Evolutionary conservation across 2,329 filamentous ascomycete genomes (phyloP), one percentile per base, ranked within the genome.

Genomic region (Pyrenophora graminea): DNA sequence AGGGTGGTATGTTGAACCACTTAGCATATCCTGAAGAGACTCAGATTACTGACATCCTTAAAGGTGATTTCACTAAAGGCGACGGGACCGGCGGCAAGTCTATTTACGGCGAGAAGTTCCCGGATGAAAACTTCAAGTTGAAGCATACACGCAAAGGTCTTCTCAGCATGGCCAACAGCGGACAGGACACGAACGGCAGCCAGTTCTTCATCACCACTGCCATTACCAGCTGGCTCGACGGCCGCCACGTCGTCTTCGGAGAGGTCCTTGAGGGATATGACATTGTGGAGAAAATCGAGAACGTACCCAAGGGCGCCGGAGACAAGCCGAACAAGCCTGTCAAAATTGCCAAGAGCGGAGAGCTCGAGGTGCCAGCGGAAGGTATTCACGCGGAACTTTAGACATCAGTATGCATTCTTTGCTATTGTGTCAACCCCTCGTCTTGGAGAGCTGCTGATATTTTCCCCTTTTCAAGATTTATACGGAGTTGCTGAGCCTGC

Each of bases 121-220:
- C 84, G 61, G 90, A 95, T 69, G 90, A 95, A 86, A 94, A 93
- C 87, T 94, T 95, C 84, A 93, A 94, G 86, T 83, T 93, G 72
- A 92, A 91, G 76, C 90, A 95, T 85, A 84, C 82, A 80, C 91
- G 91, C 84, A 87, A 86, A 76, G 90, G 90, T 68, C 79, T 90
- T 44, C 80, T 94, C 61, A 91, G 80, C 81, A 80, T 64, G 81
- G 83, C 88, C 76, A 94, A 66, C 48, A 44, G 47, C 91, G 90
- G 90, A 88, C 84, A 85, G 75, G 89, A 94, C 76, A 94, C 90
- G 25, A 55, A 55, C 21, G 52, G 50, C 72, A 91, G 87, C 52
- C 90, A 94, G 74, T 94, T 94, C 82, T 94, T 94, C 82, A 92
- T 94, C 74, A 94, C 90, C 69, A 93, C 89, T 63, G 87, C 86